Conservation (phyloP, 441 rosid genomes). For the Adansonia madagascariensis region DNA sequence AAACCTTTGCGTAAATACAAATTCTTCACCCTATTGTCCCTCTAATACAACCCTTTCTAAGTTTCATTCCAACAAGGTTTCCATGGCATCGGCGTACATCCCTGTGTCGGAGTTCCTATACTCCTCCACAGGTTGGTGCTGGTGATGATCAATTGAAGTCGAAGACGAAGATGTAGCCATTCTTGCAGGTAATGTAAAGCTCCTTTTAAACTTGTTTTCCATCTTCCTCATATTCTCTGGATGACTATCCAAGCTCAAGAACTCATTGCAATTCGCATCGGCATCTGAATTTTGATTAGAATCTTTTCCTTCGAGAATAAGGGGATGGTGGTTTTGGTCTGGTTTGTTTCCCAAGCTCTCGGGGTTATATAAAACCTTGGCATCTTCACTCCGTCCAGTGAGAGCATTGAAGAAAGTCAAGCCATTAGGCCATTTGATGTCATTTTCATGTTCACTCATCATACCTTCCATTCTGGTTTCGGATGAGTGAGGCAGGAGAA, state of each 20-base stretch:
- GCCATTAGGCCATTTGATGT: constrained; percentile 93
- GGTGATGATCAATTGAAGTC: constrained; percentile 58
- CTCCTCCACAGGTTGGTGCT: constrained; percentile 45
- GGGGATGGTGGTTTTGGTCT: constrained; percentile 40
- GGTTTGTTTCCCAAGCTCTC: constrained; percentile 56
- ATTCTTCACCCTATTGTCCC: constrained; percentile 14
- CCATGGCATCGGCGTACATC: constrained; percentile 76
- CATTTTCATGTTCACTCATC: constrained; percentile 71
- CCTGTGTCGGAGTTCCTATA: constrained; percentile 60
- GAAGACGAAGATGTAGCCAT: constrained; percentile 75
- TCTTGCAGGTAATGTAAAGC: constrained; percentile 73
- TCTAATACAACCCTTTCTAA: background rate
- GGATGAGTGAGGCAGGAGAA: constrained; percentile 60
- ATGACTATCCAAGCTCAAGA: constrained; percentile 76
- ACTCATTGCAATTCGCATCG: constrained; percentile 53
- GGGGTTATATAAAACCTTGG: constrained; percentile 67
- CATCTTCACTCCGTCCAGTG: constrained; percentile 69
- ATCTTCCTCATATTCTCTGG: constrained; percentile 46
- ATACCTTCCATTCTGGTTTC: constrained; percentile 56
- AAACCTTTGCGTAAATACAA: constrained; percentile 32
- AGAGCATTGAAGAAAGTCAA: constrained; percentile 78
- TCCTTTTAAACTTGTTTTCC: constrained; percentile 77
- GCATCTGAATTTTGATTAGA: constrained; percentile 48
- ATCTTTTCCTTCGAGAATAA: constrained; percentile 44
- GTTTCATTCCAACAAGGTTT: constrained; percentile 74